phyloP scores from a whole-genome alignment of 352 stramenopile genomes.

The Globisporangium heterothallicum region DNA sequence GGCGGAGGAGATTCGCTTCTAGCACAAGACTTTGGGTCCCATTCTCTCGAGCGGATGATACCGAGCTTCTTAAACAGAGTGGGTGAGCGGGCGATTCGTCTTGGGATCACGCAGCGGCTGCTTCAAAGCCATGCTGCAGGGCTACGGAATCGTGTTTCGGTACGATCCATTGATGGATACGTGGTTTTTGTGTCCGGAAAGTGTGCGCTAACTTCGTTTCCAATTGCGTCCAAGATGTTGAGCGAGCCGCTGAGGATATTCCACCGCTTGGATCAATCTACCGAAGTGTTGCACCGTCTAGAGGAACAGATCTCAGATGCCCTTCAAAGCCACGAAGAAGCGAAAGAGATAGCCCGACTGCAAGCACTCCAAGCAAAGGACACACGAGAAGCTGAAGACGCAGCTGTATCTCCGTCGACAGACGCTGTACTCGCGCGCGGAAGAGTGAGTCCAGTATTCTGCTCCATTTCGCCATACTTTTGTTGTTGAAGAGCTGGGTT shows the following conservation, averaged over 20 bases:
- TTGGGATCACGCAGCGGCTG: constrained; percentile 35
- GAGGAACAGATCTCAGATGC: constrained; percentile 2
- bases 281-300: constrained; percentile 3
- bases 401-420: too few relatives aligned
- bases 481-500: too few relatives aligned
- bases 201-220: too few relatives aligned
- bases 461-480: neutral
- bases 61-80: constrained; percentile 28
- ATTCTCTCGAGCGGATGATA: constrained; percentile 18
- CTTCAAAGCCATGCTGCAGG: constrained; percentile 17
- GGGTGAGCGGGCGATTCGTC: constrained; percentile 17
- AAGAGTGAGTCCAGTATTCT: neutral
- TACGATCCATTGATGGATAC: neutral
- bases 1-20: constrained; percentile 31
- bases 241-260: constrained; percentile 1
- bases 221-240: constrained; percentile 7
- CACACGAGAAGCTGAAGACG: neutral
- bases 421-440: neutral
- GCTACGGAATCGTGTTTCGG: neutral
- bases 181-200: neutral
- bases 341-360: neutral
- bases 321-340: neutral
- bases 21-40: constrained; percentile 9
- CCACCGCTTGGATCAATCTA: neutral
- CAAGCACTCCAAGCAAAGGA: neutral